Conservation (phyloP, 2,329 filamentous ascomycete species). For the Penicillium nordicum region DNA sequence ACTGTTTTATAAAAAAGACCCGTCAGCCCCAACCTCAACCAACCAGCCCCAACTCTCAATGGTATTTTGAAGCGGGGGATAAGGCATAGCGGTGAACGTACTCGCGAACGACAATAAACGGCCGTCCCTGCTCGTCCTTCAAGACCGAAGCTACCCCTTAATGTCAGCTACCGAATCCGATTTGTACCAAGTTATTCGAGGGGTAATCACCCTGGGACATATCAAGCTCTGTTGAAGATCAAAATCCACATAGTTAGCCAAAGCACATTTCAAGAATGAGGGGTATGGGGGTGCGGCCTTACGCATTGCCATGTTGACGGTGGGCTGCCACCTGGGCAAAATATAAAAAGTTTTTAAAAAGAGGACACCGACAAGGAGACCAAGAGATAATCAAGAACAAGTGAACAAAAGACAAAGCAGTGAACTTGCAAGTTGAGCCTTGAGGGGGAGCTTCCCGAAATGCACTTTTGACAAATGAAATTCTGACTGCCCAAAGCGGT, state of each 20-base stretch:
- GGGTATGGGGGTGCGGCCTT: conserved; percentile 33
- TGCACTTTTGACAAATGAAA: conserved; percentile 38
- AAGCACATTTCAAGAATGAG: conserved; percentile 30
- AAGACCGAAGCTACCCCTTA: conserved; percentile 62
- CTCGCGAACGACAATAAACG: conserved; percentile 98
- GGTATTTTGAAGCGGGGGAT: conserved; percentile 1
- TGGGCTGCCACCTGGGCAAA: conserved; percentile 35
- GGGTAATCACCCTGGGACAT: conserved; percentile 44
- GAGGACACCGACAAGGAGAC: conserved; percentile 2
- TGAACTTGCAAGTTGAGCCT: conserved; percentile 15
- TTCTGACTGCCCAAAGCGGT: conserved; percentile 36
- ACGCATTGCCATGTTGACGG: conserved; percentile 49
- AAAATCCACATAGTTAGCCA: conserved; percentile 27
- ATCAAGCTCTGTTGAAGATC: conserved; percentile 42
- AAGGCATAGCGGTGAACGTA: conserved; percentile 50
- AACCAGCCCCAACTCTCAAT: conserved; percentile 5
- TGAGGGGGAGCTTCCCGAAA: conserved; percentile 34
- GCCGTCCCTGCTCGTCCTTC: conserved; percentile 95
- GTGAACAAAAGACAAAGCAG: conserved; percentile 5
- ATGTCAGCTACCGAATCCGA: conserved; percentile 22
- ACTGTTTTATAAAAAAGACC: conserved; percentile 46
- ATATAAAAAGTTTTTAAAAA: conserved; percentile 11
- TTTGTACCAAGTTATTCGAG: conserved; percentile 16
- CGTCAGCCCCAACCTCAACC: conserved; percentile 25
- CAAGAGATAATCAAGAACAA: conserved; percentile 4